phyloP scores from a whole-genome alignment of 768 basidiomycete species.

The Mycena filopes region DNA sequence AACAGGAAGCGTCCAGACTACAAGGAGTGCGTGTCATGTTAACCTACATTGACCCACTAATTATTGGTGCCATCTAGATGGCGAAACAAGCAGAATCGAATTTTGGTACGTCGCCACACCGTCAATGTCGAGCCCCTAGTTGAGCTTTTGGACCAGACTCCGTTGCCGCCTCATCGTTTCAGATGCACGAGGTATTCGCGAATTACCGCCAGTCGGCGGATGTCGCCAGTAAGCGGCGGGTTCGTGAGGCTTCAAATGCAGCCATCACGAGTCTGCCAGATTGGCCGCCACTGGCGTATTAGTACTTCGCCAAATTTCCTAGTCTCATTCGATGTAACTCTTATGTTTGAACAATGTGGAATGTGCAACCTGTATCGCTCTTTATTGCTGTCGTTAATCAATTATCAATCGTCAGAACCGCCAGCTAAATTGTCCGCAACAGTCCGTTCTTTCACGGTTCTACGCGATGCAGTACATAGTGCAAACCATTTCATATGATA shows the following conservation, averaged over 20 bases:
- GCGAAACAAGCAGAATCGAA: slow-evolving; percentile 65
- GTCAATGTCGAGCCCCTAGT: background rate
- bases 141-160: slow-evolving; percentile 54
- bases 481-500: slow-evolving; percentile 14
- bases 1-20: slow-evolving; percentile 67
- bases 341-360: slow-evolving; percentile 24
- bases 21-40: slow-evolving; percentile 60
- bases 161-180: slow-evolving; percentile 75
- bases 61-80: slow-evolving; percentile 54
- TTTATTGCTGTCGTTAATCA: background rate
- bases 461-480: slow-evolving; percentile 11
- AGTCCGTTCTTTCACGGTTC: background rate
- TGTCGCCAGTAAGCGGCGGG: slow-evolving; percentile 74
- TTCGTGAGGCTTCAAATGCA: slow-evolving; percentile 83
- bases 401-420: too few species aligned
- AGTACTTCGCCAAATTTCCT: slow-evolving; percentile 19
- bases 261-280: slow-evolving; percentile 78
- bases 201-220: slow-evolving; percentile 83
- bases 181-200: slow-evolving; percentile 78
- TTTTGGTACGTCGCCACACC: slow-evolving; percentile 57
- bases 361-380: background rate
- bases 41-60: slow-evolving; percentile 23
- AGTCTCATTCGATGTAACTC: slow-evolving; percentile 17
- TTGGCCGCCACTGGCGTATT: slow-evolving; percentile 66
- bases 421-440: too few species aligned